Percentiles rank a stretch among this genome's conserved stretches.
Evolutionary conservation across 352 stramenopile species (phyloP).

Genomic region (Globisporangium megalacanthum): DNA sequence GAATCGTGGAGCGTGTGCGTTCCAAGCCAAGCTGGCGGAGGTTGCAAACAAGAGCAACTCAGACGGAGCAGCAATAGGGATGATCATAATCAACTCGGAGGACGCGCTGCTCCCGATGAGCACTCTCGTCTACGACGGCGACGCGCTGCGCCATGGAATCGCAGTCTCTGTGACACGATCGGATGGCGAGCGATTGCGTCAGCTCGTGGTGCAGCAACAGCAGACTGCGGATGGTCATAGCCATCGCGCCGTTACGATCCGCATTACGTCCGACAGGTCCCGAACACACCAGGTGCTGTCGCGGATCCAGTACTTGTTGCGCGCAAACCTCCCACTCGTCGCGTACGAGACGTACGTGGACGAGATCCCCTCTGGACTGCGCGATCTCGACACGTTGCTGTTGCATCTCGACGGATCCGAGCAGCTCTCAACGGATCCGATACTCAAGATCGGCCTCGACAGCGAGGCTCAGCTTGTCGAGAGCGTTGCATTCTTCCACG

Average conservation of each 20-base stretch:
- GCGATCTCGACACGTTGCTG: conserved; percentile 19
- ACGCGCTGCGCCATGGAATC: not conserved
- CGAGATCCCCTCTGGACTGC: not conserved
- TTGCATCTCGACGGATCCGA: conserved; percentile 2
- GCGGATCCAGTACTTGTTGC: conserved; percentile 31
- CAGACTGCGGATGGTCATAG: not conserved
- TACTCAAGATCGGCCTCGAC: no score
- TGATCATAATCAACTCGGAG: conserved; percentile 41
- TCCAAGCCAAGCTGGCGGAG: conserved; percentile 25
- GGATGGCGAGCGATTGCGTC: conserved; percentile 24
- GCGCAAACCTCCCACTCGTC: conserved; percentile 23
- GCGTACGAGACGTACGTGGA: conserved; percentile 29
- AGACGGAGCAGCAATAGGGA: conserved; percentile 1
- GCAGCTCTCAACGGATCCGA: not conserved
- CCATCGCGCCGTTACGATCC: not conserved
- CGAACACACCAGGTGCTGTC: conserved; percentile 15
- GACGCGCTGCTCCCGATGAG: conserved; percentile 22
- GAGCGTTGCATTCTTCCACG: not conserved
- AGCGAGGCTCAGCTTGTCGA: no score
- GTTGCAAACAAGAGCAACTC: conserved; percentile 1
- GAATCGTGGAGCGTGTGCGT: conserved; percentile 31
- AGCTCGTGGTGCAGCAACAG: conserved; percentile 4
- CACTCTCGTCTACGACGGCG: conserved; percentile 15
- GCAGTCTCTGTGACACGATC: conserved; percentile 20
- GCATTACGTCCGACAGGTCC: not conserved